These are phyloP conservation scores for Lachnellula cervina DNA, from an alignment of 2,329 filamentous ascomycete species.

Conservation along the genomic window DNA sequence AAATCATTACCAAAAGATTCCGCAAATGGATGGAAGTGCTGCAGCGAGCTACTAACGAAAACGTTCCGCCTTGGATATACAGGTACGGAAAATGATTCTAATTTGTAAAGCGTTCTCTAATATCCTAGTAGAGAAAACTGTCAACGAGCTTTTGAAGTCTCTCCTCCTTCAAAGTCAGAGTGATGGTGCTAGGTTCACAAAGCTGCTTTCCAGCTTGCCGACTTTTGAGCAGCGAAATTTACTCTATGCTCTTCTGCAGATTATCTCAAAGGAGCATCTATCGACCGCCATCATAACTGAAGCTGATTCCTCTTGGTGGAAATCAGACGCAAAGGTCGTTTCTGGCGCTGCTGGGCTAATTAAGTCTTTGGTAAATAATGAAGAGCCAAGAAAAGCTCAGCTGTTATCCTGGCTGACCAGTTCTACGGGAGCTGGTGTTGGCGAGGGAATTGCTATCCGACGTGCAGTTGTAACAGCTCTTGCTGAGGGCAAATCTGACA, in stretches of 20 bases:
- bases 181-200: constrained; percentile 17
- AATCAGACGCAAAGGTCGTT: constrained; percentile 35
- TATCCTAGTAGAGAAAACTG: constrained; percentile 20
- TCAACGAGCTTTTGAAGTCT: constrained; percentile 22
- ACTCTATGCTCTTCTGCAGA: constrained; percentile 23
- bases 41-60: constrained; percentile 28
- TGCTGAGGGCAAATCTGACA: constrained; percentile 44
- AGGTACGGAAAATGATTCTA: constrained; percentile 17
- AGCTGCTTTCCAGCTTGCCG: constrained; percentile 23
- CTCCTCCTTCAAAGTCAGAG: constrained; percentile 21
- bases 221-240: constrained; percentile 29
- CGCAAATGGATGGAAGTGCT: constrained; percentile 23
- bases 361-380: constrained; percentile 42
- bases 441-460: constrained; percentile 59
- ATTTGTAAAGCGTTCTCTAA: constrained; percentile 6
- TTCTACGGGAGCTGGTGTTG: constrained; percentile 59
- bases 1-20: constrained; percentile 14
- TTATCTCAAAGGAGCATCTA: constrained; percentile 25
- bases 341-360: constrained; percentile 57
- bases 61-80: constrained; percentile 29
- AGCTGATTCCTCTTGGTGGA: constrained; percentile 30
- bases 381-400: constrained; percentile 45
- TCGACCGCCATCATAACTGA: constrained; percentile 20
- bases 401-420: constrained; percentile 62
- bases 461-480: constrained; percentile 60